These are phyloP conservation scores for Monilinia fructicola DNA, from an alignment of 2,329 filamentous ascomycete species.

Conservation along the genomic window DNA sequence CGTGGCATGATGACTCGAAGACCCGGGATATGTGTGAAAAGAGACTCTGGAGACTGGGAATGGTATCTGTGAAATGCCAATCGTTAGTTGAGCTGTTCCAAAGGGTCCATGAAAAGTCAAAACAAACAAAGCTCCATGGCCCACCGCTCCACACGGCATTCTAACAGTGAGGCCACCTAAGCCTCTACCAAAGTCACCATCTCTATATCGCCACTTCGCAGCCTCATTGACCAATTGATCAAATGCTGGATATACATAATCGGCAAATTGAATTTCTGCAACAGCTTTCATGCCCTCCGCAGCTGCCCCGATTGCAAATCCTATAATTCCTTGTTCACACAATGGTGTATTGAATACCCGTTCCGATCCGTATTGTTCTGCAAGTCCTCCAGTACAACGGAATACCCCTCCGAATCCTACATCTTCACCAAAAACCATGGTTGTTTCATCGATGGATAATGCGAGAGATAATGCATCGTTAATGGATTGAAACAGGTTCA, in stretches of 20 bases:
- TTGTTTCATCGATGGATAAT: constrained; percentile 77
- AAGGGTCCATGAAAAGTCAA: too few relatives aligned
- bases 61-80: constrained; percentile 53
- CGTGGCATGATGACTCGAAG: constrained; percentile 68
- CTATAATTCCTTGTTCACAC: constrained; percentile 90
- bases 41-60: constrained; percentile 68
- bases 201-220: constrained; percentile 68
- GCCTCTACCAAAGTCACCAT: constrained; percentile 55
- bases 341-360: constrained; percentile 96
- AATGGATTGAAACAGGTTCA: constrained; percentile 93
- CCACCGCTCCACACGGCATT: constrained; percentile 71
- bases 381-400: constrained; percentile 86
- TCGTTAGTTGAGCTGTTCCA: constrained; percentile 22
- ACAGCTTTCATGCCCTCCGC: constrained; percentile 90
- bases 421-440: constrained; percentile 93
- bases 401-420: constrained; percentile 97
- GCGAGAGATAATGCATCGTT: constrained; percentile 86
- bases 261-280: constrained; percentile 82
- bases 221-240: constrained; percentile 78
- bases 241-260: constrained; percentile 75
- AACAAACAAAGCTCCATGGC: constrained; percentile 65
- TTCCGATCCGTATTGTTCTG: constrained; percentile 81
- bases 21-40: constrained; percentile 71
- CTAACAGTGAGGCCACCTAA: constrained; percentile 67
- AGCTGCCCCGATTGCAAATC: constrained; percentile 87